Base-by-base conservation (phyloP, 169 alveolate genomes). In the Perkinsus chesapeaki region DNA sequence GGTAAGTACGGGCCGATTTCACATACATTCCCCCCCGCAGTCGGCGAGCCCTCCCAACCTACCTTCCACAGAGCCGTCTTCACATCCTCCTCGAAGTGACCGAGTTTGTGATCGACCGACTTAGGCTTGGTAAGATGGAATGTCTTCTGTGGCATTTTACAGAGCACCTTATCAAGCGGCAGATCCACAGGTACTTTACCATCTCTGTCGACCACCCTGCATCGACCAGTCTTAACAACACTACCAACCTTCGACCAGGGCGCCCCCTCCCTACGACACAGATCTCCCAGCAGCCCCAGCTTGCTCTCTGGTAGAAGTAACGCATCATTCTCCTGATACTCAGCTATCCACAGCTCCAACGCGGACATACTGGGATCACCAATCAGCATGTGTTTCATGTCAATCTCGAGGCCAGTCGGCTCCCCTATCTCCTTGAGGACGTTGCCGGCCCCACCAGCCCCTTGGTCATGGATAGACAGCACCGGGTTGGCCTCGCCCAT, bases 371-470 rank as follows among this genome's bases (percentile, higher is more conserved):
- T 93, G 9, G 92, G 93, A 91, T 95, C 96, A 39, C 95, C 96
- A 34, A 23, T 60, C 48, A 92, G 92, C 95, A 95, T 95, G 91
- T 95, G 91, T n/a, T 39, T 27, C 91, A 93, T 73, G 60, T 92
- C 93, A 91, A 94, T 92, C 34, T 48, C 92, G 31, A 43, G 93
- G 37, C 96, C 96, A 20, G 93, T 93, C 19, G 96, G 96, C 48
- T 93, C 93, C 36, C 91, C 34, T 92, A 94, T 93, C 93, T 94
- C 96, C 91, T 94, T 93, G 90, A 94, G 93, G 73, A 94, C 96
- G 92, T 94, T 94, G 39, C 95, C 96, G 16, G 94, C 72, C 92
- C 96, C 96, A 43, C 96, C 96, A n/a, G 95, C 95, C 72, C 96
- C 96, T 47, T 94, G 96, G 92, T 94, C 96, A 93, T 94, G 96